Evolutionary conservation across 306 rosid species (phyloP).

Genomic region (Dalbergia cultrata): DNA sequence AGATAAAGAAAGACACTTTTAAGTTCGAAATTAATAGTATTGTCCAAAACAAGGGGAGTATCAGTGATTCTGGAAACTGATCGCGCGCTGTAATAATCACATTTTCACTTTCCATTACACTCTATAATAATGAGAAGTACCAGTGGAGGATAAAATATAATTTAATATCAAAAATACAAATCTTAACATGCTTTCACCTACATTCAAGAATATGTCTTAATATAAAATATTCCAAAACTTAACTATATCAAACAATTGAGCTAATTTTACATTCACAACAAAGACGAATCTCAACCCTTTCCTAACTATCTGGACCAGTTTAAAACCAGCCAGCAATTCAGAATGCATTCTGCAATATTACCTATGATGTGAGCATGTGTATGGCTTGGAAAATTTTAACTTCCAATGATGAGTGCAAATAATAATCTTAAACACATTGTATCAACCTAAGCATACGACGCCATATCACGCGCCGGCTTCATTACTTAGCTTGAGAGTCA

Average conservation of each 20-base stretch:
- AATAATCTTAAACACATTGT: slow-evolving; percentile 1
- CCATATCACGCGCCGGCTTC: slow-evolving; percentile 50
- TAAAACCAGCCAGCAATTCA: slow-evolving; percentile 1
- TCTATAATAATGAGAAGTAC: too few relatives aligned
- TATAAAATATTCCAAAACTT: too few relatives aligned
- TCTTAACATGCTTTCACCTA: too few relatives aligned
- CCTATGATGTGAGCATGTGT: background rate
- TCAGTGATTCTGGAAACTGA: too few relatives aligned
- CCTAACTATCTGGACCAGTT: slow-evolving; percentile 3
- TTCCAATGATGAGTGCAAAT: slow-evolving; percentile 30
- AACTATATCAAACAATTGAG: background rate
- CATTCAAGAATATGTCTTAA: too few relatives aligned
- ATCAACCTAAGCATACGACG: slow-evolving; percentile 6
- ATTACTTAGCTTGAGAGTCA: slow-evolving; percentile 73
- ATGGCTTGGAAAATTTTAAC: slow-evolving; percentile 35
- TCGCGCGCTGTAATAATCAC: too few relatives aligned
- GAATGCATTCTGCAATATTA: background rate
- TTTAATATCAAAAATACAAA: background rate
- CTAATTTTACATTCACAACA: slow-evolving; percentile 22
- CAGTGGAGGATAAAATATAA: too few relatives aligned
- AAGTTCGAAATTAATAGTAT: too few relatives aligned
- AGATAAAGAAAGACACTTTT: too few relatives aligned
- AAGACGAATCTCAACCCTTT: background rate
- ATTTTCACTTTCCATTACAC: too few relatives aligned
- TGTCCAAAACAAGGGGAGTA: too few relatives aligned